Base-by-base conservation (phyloP, 441 rosid species). In the Adansonia rubrostipa region DNA sequence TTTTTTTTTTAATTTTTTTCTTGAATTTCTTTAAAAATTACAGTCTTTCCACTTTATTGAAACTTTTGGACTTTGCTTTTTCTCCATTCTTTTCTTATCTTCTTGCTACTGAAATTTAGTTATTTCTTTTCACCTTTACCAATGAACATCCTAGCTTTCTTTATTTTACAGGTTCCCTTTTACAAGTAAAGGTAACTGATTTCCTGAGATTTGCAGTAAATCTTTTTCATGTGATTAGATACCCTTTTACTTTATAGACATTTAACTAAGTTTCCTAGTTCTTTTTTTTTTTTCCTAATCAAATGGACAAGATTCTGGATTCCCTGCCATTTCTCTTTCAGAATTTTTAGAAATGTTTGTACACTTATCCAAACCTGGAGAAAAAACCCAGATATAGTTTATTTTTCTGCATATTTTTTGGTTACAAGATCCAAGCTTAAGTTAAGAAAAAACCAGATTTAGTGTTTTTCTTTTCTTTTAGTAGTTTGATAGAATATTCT, bases 1-100 rank as follows among this genome's bases (percentile, higher is more conserved):
- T 47, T 19, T 5, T 47, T 19, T 44, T 42, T 4, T 33, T 51
- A n/a, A 13, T 51, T 51, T 28, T 28, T 44, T 33, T 53, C 57
- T 13, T 47, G 11, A 6, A 28, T 28, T 54, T 69, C 14, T 70
- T 20, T 5, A 10, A 63, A 63, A 17, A 28, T 74, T 28, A 10
- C 71, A 28, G 73, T 14, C 65, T 28, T 68, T 75, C 71, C 28
- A 36, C 51, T 68, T 24, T 47, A 15, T 71, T 65, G 42, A 17
- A 73, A 42, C 22, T 67, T 58, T 22, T 33, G 44, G 22, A 53
- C 74, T 33, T 80, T 83, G 64, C 71, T 68, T 76, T 63, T 69
- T n/a, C 33, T 74, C 33, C 62, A 1, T 42, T 75, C 45, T 70
- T 75, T 72, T 73, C 61, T 79, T 70, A 44, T 54, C 76, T 74